Evolutionary conservation across 805 yeast species (phyloP).

Genomic region (Candida krabiensis): DNA sequence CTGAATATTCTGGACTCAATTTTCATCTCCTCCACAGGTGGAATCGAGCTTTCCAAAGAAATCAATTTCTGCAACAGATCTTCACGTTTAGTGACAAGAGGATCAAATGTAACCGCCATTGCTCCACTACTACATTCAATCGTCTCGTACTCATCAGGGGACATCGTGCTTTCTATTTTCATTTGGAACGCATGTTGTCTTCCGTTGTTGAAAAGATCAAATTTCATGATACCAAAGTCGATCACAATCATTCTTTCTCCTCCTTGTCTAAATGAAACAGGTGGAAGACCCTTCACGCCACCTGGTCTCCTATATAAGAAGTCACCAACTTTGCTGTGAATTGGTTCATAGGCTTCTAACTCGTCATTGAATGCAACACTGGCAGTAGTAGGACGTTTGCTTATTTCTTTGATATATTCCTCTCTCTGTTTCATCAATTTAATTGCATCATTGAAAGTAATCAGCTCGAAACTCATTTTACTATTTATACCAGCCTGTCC

Average conservation of each 20-base stretch:
- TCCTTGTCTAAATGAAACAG: conserved; percentile 87
- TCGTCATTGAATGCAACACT: conserved; percentile 65
- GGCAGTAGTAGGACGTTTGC: conserved; percentile 32
- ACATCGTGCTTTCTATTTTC: conserved; percentile 59
- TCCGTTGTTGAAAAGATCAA: conserved; percentile 67
- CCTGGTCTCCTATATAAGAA: conserved; percentile 18
- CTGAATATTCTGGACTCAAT: conserved; percentile 79
- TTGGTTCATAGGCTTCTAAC: conserved; percentile 48
- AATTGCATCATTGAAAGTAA: conserved; percentile 67
- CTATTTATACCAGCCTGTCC: conserved; percentile 98
- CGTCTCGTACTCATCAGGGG: conserved; percentile 81
- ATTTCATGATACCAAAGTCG: conserved; percentile 88
- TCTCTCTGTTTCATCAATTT: conserved; percentile 63
- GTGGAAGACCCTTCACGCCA: conserved; percentile 51
- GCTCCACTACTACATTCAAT: conserved; percentile 98
- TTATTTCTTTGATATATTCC: conserved; percentile 40
- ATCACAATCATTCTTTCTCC: conserved; percentile 92
- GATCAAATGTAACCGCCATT: conserved; percentile 82
- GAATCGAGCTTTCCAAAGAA: conserved; percentile 71
- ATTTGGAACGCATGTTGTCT: conserved; percentile 78
- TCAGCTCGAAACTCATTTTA: conserved; percentile 72
- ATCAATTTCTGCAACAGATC: conserved; percentile 60
- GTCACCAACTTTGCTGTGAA: conserved; percentile 2
- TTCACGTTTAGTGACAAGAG: conserved; percentile 56
- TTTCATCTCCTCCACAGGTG: conserved; percentile 75